Evolutionary conservation across 2,329 filamentous ascomycete genomes (phyloP).

Genomic region (Colletotrichum acutatum): DNA sequence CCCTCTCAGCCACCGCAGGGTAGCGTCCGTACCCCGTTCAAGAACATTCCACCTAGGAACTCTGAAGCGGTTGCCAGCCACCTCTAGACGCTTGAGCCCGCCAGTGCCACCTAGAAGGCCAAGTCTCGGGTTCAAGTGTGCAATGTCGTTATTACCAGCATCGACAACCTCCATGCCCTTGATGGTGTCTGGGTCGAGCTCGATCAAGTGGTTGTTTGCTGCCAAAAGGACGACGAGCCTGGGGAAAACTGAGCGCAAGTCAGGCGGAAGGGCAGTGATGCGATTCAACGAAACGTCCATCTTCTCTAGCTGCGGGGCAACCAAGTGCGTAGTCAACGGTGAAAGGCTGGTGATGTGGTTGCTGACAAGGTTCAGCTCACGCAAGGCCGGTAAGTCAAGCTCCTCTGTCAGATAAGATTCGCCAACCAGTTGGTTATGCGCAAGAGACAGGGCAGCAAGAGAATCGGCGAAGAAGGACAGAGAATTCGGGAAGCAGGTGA

Average conservation of each 20-base stretch:
- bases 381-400: slow-evolving; percentile 77
- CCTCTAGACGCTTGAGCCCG: slow-evolving; percentile 74
- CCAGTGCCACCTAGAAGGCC: slow-evolving; percentile 77
- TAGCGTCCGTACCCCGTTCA: slow-evolving; percentile 87
- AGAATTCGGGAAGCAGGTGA: slow-evolving; percentile 76
- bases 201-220: slow-evolving; percentile 81
- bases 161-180: slow-evolving; percentile 81
- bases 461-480: slow-evolving; percentile 78
- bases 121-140: slow-evolving; percentile 81
- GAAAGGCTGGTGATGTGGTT: slow-evolving; percentile 80
- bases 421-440: slow-evolving; percentile 77
- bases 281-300: slow-evolving; percentile 87
- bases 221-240: slow-evolving; percentile 76
- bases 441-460: slow-evolving; percentile 77
- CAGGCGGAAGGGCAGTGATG: slow-evolving; percentile 73
- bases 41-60: slow-evolving; percentile 87
- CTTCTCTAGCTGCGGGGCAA: slow-evolving; percentile 79
- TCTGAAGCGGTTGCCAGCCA: slow-evolving; percentile 86
- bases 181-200: slow-evolving; percentile 78
- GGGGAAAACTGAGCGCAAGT: slow-evolving; percentile 75
- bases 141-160: slow-evolving; percentile 86
- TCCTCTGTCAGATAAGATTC: slow-evolving; percentile 73
- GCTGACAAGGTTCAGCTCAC: slow-evolving; percentile 79
- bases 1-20: slow-evolving; percentile 82
- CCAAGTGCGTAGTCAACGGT: slow-evolving; percentile 72